phyloP scores from a whole-genome alignment of 2,329 filamentous ascomycete species.

The Mycosphaerella sp. region DNA sequence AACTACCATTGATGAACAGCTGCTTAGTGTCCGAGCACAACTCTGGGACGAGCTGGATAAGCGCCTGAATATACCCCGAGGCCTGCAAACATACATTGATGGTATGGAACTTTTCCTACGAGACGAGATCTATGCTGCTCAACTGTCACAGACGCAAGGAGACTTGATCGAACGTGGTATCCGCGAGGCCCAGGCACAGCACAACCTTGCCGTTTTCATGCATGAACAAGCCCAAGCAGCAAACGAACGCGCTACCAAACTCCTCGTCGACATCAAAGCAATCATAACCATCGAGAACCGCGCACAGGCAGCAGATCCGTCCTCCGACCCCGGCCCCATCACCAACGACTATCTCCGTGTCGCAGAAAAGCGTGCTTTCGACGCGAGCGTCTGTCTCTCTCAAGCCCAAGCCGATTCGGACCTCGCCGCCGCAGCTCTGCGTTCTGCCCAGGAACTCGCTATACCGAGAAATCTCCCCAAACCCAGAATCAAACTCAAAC shows the following conservation, averaged over 20 bases:
- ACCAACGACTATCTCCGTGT: background rate
- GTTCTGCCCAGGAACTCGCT: too few species aligned
- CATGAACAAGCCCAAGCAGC: background rate
- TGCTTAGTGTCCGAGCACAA: background rate
- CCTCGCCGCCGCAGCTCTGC: too few species aligned
- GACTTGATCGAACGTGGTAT: background rate
- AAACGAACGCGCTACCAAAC: background rate
- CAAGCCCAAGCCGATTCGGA: background rate
- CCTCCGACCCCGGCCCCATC: background rate
- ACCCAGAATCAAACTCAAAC: too few species aligned
- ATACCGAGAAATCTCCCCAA: too few species aligned
- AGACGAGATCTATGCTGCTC: background rate
- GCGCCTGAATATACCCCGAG: background rate
- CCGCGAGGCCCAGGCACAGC: background rate
- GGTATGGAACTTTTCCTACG: background rate
- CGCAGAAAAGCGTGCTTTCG: background rate
- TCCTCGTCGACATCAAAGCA: background rate
- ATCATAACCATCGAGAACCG: background rate
- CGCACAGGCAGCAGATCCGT: too few species aligned
- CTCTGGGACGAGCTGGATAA: background rate
- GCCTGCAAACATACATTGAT: background rate
- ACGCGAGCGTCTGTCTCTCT: too few species aligned
- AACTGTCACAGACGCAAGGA: background rate
- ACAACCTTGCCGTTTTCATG: background rate
- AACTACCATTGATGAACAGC: background rate